Evolutionary conservation across 371 early-diverging fungal species (phyloP), one percentile per base, ranked within the genome.

Genomic region (Nematocida major): DNA sequence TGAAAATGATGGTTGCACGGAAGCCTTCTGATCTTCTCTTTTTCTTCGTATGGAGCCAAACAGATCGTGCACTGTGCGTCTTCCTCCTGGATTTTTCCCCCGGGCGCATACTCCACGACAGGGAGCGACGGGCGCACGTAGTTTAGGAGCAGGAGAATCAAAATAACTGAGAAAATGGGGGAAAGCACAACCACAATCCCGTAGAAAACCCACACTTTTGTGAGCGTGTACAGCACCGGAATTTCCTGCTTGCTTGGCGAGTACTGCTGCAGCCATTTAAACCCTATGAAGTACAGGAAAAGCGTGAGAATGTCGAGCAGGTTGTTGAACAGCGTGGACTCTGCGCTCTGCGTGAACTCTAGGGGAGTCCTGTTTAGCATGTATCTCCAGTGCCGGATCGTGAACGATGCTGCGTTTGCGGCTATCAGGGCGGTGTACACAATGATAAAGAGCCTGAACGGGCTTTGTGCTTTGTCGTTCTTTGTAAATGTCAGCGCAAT

Each of bases 1-100:
- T 86, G 86, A 69, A 85, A 86, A 68, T 85, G 84, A 67, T 86
- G 86, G 32, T 80, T 80, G 65, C 86, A 86, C 1, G 85, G 85
- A 13, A 86, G 80, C 32, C 80, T 61, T 69, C 84, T 83, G 20
- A 86, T 68, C 38, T 79, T 42, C 39, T 63, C 82, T 30, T 81
- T 81, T 13, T 40, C 28, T 26, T 51, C 66, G 54, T 85, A 86
- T 13, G 81, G 79, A 13, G 83, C 81, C 59, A 84, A 79, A 68
- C 86, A 86, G 22, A 86, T 86, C 32, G 82, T 78, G 61, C 86
- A 86, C 47, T 66, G 76, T 3, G 80, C 63, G 34, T 84, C 82
- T n/a, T 83, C 81, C 40, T 84, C 81, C 2, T 69, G 78, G 7
- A 86, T 67, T 39, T 84, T 82, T 30, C 54, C 69, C 2, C 62